Evolutionary conservation across 2,329 filamentous ascomycete genomes (phyloP).

Genomic region (Neonectria ditissima): DNA sequence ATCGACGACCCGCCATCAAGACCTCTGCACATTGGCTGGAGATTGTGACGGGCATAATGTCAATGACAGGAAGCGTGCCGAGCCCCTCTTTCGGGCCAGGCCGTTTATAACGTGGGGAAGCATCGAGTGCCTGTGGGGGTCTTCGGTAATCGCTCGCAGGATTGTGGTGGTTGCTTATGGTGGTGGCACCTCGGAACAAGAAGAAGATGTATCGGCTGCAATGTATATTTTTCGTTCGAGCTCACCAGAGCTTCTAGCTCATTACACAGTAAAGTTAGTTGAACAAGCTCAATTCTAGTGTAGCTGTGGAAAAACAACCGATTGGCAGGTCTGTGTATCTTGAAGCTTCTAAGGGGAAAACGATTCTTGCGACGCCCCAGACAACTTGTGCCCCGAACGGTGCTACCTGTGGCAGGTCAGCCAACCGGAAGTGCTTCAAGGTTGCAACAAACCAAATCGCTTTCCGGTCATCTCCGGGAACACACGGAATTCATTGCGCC

Average conservation of each 20-base stretch:
- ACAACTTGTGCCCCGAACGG: background rate
- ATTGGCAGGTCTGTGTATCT: background rate
- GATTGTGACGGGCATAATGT: background rate
- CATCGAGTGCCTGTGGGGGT: background rate
- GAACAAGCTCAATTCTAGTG: background rate
- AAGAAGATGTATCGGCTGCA: background rate
- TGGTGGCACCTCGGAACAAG: background rate
- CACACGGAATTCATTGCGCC: background rate
- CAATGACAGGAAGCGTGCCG: background rate
- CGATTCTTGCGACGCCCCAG: background rate
- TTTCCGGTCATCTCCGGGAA: background rate
- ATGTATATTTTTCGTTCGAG: background rate
- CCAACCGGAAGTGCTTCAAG: background rate
- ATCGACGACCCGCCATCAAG: constrained; percentile 6
- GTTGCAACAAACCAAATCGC: background rate
- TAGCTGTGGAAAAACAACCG: background rate
- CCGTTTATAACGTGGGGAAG: background rate
- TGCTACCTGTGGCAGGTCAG: constrained; percentile 1
- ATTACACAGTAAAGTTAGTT: background rate
- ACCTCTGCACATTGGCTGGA: background rate
- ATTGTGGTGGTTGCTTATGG: background rate
- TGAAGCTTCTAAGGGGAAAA: background rate
- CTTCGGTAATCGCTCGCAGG: background rate
- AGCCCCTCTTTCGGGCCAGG: background rate
- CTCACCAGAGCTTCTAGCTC: background rate